Evolutionary conservation across 371 early-diverging fungal species (phyloP).

Genomic region (Smittium culicis): DNA sequence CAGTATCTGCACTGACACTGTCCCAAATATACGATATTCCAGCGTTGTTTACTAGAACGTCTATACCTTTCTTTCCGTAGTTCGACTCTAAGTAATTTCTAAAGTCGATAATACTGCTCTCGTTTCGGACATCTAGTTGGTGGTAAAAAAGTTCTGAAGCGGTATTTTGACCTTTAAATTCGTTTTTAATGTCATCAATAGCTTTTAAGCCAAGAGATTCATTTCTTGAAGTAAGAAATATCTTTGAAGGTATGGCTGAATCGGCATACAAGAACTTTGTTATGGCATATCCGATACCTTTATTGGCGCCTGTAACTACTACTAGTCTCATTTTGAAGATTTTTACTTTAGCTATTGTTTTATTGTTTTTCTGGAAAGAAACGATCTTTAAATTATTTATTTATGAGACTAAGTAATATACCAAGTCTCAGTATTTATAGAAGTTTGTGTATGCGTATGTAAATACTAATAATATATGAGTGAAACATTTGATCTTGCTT

Average conservation of each 20-base stretch:
- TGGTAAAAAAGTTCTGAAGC: constrained; percentile 19
- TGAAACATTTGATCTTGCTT: too few species aligned
- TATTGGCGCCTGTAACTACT: constrained; percentile 29
- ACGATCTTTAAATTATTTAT: too few species aligned
- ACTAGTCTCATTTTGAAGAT: too few species aligned
- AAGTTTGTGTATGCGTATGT: too few species aligned
- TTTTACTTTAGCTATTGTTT: too few species aligned
- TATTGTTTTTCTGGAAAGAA: too few species aligned
- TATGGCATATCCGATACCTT: constrained; percentile 27
- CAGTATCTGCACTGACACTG: neutral
- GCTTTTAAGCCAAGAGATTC: constrained; percentile 23
- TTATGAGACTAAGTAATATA: too few species aligned
- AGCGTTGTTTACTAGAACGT: constrained; percentile 27
- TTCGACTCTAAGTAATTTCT: constrained; percentile 19
- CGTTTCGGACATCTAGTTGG: constrained; percentile 24
- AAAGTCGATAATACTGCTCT: constrained; percentile 18
- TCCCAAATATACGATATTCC: constrained; percentile 21
- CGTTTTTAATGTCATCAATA: constrained; percentile 22
- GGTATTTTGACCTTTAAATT: constrained; percentile 16
- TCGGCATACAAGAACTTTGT: constrained; percentile 17
- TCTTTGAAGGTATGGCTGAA: constrained; percentile 16
- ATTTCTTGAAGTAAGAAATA: constrained; percentile 25
- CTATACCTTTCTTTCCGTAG: constrained; percentile 24
- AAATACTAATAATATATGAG: too few species aligned
- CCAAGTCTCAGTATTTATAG: too few species aligned